These are phyloP conservation scores for Pseudogymnoascus sp. DNA, from an alignment of 2,329 filamentous ascomycete genomes.

Conservation along the genomic window DNA sequence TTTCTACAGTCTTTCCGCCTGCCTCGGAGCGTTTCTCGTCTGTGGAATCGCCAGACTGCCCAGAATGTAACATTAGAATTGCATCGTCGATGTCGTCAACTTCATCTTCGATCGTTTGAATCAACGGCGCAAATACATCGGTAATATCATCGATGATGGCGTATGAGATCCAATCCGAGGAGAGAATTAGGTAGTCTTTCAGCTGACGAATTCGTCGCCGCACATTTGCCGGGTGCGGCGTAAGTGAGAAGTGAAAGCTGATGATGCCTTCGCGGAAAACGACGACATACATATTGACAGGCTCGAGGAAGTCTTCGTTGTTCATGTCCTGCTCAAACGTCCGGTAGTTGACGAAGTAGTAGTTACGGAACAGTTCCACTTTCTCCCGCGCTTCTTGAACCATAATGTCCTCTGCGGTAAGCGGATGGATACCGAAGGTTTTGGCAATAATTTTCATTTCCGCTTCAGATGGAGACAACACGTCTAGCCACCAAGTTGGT, in stretches of 20 bases:
- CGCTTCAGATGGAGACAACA: slow-evolving; percentile 80
- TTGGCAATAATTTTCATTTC: slow-evolving; percentile 95
- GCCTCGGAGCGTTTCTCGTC: slow-evolving; percentile 41
- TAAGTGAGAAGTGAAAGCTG: slow-evolving; percentile 95
- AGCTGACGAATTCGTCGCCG: slow-evolving; percentile 87
- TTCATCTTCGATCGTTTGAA: slow-evolving; percentile 88
- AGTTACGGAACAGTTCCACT: slow-evolving; percentile 92
- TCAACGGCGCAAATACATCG: slow-evolving; percentile 87
- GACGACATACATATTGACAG: slow-evolving; percentile 94
- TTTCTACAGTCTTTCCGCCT: slow-evolving; percentile 35
- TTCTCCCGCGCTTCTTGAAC: slow-evolving; percentile 97
- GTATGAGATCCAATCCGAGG: slow-evolving; percentile 97
- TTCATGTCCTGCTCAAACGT: slow-evolving; percentile 93
- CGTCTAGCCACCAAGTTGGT: slow-evolving; percentile 94
- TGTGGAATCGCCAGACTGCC: slow-evolving; percentile 33
- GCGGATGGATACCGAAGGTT: slow-evolving; percentile 88
- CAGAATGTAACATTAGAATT: slow-evolving; percentile 74
- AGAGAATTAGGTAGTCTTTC: slow-evolving; percentile 86
- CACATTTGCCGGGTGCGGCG: slow-evolving; percentile 92
- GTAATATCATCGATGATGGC: slow-evolving; percentile 98
- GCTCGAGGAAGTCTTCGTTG: slow-evolving; percentile 85
- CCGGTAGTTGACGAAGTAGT: slow-evolving; percentile 98
- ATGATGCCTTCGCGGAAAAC: slow-evolving; percentile 94
- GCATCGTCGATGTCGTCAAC: slow-evolving; percentile 95
- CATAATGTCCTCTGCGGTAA: slow-evolving; percentile 95